Evolutionary conservation across 1,284 basidiomycete genomes (phyloP).

Genomic region (Neonothopanus nambi): DNA sequence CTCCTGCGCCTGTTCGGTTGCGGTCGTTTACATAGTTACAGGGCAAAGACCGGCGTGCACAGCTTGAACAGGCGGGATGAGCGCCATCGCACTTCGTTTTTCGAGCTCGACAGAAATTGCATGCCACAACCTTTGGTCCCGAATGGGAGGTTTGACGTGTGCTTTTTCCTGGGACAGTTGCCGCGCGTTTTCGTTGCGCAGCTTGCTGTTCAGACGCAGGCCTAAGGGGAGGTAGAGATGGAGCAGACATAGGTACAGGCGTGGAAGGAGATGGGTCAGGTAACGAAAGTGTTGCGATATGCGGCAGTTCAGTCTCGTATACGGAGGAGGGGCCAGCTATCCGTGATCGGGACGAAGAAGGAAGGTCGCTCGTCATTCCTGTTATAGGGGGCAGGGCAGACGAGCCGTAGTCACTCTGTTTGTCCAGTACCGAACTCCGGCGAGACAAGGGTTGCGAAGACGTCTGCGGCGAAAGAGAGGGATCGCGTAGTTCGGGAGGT

Average conservation of each 20-base stretch:
- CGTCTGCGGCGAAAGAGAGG: conserved; percentile 62
- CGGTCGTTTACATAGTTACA: conserved; percentile 78
- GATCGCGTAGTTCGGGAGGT: conserved; percentile 51
- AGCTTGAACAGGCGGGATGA: conserved; percentile 77
- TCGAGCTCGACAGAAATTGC: conserved; percentile 81
- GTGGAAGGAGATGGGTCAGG: conserved; percentile 53
- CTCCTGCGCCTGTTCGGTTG: conserved; percentile 31
- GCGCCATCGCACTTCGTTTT: conserved; percentile 84
- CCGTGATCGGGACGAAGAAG: conserved; percentile 22
- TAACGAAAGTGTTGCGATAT: conserved; percentile 65
- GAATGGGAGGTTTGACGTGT: conserved; percentile 60
- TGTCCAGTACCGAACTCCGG: conserved; percentile 61
- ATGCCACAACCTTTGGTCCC: conserved; percentile 80
- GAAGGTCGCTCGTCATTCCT: conserved; percentile 6
- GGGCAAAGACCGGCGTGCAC: conserved; percentile 65
- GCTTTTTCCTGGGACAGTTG: conserved; percentile 63
- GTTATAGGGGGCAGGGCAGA: conserved; percentile 10
- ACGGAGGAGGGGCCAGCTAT: conserved; percentile 21
- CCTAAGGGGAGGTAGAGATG: conserved; percentile 58
- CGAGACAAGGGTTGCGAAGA: conserved; percentile 49
- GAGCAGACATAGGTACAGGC: conserved; percentile 56
- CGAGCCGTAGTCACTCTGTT: conserved; percentile 33
- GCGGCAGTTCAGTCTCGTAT: conserved; percentile 65
- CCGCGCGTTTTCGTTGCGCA: conserved; percentile 57
- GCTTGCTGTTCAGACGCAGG: conserved; percentile 62